Conservation (phyloP, 1,139 yeast genomes). For the Kodamaea suecica region DNA sequence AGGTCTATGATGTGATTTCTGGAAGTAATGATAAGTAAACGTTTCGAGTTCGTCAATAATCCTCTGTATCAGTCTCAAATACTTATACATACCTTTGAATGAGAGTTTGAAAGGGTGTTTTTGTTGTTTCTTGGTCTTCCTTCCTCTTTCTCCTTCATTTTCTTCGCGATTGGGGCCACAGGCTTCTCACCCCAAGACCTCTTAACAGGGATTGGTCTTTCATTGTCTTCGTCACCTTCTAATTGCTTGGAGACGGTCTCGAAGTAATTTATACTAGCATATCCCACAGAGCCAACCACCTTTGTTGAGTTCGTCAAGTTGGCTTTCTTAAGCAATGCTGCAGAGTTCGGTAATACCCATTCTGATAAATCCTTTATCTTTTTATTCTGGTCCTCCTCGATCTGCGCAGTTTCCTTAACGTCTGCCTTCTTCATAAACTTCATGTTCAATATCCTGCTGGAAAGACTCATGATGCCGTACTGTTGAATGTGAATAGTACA, state of each 20-base stretch:
- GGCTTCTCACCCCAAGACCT: constrained; percentile 5
- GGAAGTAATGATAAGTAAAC: no score
- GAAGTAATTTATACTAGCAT: constrained; percentile 36
- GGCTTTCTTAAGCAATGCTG: constrained; percentile 21
- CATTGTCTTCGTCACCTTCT: constrained; percentile 8
- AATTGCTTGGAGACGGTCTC: constrained; percentile 6
- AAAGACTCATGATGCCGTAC: constrained; percentile 45
- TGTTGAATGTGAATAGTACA: neutral
- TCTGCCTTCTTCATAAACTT: constrained; percentile 50
- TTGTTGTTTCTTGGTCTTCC: constrained; percentile 5
- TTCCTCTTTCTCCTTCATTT: constrained; percentile 15
- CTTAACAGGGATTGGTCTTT: constrained; percentile 4
- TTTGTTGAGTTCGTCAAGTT: constrained; percentile 20
- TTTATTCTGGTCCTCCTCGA: constrained; percentile 32
- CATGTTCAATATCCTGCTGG: constrained; percentile 72
- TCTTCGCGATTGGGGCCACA: constrained; percentile 1
- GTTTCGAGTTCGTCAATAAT: no score
- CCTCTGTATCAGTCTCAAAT: no score
- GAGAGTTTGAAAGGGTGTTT: constrained; percentile 2
- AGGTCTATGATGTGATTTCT: no score
- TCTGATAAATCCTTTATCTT: constrained; percentile 55
- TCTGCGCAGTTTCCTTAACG: constrained; percentile 19
- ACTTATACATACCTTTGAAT: constrained; percentile 10
- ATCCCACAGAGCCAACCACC: constrained; percentile 45
- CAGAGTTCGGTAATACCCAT: constrained; percentile 52